phyloP scores from a whole-genome alignment of 805 yeast genomes.

The Suhomyces vadensis region DNA sequence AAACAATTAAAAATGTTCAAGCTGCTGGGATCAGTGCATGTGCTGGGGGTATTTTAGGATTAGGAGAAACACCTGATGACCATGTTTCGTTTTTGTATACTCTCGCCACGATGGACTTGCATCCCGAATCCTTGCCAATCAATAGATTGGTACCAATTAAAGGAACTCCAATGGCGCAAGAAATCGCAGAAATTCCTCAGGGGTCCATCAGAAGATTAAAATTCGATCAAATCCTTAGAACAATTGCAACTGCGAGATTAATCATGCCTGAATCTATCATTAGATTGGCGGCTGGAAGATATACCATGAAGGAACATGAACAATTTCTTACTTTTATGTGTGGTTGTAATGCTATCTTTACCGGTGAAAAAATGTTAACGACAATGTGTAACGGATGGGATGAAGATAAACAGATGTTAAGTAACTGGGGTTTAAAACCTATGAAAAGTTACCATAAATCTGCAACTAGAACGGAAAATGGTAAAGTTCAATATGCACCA shows the following conservation, averaged over 20 bases:
- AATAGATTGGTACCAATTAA: constrained; percentile 75
- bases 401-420: constrained; percentile 68
- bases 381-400: constrained; percentile 86
- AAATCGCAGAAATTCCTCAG: constrained; percentile 39
- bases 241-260: constrained; percentile 74
- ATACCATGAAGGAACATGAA: constrained; percentile 75
- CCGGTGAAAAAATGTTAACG: constrained; percentile 79
- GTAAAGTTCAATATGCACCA: no score
- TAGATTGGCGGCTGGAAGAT: constrained; percentile 78
- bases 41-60: constrained; percentile 77
- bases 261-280: constrained; percentile 72
- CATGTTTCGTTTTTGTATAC: constrained; percentile 69
- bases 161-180: constrained; percentile 74
- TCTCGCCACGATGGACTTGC: constrained; percentile 64
- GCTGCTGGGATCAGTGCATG: constrained; percentile 67
- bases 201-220: constrained; percentile 42
- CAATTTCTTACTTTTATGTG: constrained; percentile 75
- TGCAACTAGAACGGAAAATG: no score
- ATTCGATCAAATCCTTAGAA: constrained; percentile 64
- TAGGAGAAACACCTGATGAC: constrained; percentile 73
- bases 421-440: constrained; percentile 67
- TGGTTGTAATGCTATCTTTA: constrained; percentile 79
- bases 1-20: constrained; percentile 65
- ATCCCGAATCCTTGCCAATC: constrained; percentile 82
- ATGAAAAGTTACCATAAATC: constrained; percentile 47